Evolutionary conservation across 140 eudicot species (phyloP).

Genomic region (Anethum foeniculum): DNA sequence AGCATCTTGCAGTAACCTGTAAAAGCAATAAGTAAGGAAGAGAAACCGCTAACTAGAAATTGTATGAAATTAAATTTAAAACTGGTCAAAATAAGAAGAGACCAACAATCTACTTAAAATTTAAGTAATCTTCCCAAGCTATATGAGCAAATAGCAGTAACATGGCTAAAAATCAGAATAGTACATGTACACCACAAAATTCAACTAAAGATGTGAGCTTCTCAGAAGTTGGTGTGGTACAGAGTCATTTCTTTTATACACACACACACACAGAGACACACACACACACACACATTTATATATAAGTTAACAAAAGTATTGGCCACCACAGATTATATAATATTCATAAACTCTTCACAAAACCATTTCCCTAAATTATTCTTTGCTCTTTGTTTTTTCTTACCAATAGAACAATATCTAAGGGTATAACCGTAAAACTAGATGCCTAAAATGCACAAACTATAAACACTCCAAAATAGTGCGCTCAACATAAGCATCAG

Average conservation of each 20-base stretch:
- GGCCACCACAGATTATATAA: background rate
- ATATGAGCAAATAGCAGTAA: background rate
- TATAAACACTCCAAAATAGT: background rate
- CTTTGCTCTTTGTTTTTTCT: background rate
- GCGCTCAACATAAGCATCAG: background rate
- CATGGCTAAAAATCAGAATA: background rate
- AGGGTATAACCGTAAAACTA: too few relatives aligned
- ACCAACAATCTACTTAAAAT: background rate
- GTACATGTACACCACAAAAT: background rate
- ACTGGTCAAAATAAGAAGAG: background rate
- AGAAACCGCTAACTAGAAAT: constrained; percentile 12
- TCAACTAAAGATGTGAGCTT: background rate
- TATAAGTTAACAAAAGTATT: background rate
- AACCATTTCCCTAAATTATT: background rate
- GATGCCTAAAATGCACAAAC: background rate
- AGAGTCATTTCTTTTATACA: background rate
- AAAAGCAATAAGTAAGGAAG: background rate
- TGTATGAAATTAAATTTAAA: background rate
- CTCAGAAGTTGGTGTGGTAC: background rate
- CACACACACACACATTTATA: background rate
- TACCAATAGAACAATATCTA: background rate
- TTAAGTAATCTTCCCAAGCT: background rate
- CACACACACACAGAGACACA: background rate
- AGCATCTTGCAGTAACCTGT: constrained; percentile 90
- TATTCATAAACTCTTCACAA: background rate